phyloP scores from a whole-genome alignment of 2,329 filamentous ascomycete genomes.

The Aspergillus brunneoviolaceus region DNA sequence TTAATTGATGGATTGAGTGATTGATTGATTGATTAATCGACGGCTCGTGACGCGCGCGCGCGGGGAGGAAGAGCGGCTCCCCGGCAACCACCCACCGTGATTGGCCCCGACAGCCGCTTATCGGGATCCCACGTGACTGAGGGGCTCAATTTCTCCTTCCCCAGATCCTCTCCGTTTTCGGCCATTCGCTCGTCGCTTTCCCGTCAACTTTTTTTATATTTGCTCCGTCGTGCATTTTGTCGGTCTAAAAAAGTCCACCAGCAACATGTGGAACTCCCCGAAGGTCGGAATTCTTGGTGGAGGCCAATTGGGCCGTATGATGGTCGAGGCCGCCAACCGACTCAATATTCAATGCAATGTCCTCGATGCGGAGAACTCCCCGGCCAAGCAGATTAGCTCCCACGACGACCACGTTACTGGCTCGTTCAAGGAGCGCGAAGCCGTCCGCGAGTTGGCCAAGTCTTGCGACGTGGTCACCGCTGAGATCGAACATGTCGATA shows the following conservation, averaged over 20 bases:
- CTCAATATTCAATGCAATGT: constrained; percentile 77
- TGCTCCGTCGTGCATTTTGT: constrained; percentile 1
- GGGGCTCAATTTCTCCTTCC: constrained; percentile 15
- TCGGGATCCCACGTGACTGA: constrained; percentile 23
- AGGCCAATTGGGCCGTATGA: constrained; percentile 88
- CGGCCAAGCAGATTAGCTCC: constrained; percentile 82
- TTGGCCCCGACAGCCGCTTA: constrained; percentile 24
- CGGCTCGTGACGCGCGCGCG: constrained; percentile 16
- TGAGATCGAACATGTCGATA: constrained; percentile 94
- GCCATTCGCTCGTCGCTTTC: constrained; percentile 8
- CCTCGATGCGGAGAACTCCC: constrained; percentile 72
- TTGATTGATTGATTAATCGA: constrained; percentile 2
- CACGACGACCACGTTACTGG: constrained; percentile 74
- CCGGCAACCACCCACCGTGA: constrained; percentile 8
- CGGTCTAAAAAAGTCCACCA: not conserved
- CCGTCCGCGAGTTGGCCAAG: constrained; percentile 76
- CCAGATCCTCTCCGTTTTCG: constrained; percentile 1
- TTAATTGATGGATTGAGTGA: not conserved
- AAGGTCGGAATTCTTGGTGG: constrained; percentile 56
- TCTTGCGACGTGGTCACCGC: constrained; percentile 80
- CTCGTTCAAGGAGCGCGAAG: constrained; percentile 80
- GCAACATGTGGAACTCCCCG: constrained; percentile 40
- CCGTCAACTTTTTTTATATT: not conserved
- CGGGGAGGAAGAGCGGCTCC: constrained; percentile 12
- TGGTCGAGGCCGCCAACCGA: constrained; percentile 79